Conservation (phyloP, 2,329 filamentous ascomycete species). For the Hymenoscyphus salicellus region DNA sequence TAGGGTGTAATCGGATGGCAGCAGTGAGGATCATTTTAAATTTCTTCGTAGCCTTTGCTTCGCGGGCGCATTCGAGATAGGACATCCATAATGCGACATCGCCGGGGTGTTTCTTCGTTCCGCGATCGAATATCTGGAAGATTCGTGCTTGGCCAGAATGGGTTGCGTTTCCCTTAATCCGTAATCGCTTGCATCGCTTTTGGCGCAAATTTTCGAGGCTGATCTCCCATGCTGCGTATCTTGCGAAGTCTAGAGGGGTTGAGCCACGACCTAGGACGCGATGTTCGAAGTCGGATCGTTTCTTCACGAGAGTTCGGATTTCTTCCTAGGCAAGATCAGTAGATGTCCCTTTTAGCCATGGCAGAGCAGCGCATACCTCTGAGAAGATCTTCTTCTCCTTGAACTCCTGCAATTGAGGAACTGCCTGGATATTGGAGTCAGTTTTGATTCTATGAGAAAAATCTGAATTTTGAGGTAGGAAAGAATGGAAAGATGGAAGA, state of each 20-base stretch:
- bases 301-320: constrained; percentile 82
- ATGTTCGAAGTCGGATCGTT: constrained; percentile 91
- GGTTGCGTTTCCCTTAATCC: constrained; percentile 63
- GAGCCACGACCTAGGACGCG: constrained; percentile 79
- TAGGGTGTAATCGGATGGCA: constrained; percentile 80
- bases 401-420: constrained; percentile 88
- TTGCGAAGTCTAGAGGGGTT: constrained; percentile 73
- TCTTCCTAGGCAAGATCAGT: constrained; percentile 60
- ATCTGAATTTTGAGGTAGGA: no score
- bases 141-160: constrained; percentile 77
- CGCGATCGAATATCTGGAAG: constrained; percentile 85
- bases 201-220: constrained; percentile 71
- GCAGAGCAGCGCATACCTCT: constrained; percentile 51
- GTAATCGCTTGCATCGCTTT: constrained; percentile 79
- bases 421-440: constrained; percentile 44
- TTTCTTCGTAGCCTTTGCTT: constrained; percentile 62
- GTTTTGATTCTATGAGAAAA: no score
- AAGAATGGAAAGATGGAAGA: no score
- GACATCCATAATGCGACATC: constrained; percentile 82
- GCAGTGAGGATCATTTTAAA: constrained; percentile 63
- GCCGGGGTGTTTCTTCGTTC: constrained; percentile 77
- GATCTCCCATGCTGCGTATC: constrained; percentile 73
- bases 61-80: constrained; percentile 78
- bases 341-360: background rate
- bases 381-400: constrained; percentile 89